A percentile compares a stretch with the other conserved stretches of the same genome.
These are phyloP conservation scores for Talaromyces sp. DNA, from an alignment of 2,329 filamentous ascomycete species.

Conservation along the genomic window DNA sequence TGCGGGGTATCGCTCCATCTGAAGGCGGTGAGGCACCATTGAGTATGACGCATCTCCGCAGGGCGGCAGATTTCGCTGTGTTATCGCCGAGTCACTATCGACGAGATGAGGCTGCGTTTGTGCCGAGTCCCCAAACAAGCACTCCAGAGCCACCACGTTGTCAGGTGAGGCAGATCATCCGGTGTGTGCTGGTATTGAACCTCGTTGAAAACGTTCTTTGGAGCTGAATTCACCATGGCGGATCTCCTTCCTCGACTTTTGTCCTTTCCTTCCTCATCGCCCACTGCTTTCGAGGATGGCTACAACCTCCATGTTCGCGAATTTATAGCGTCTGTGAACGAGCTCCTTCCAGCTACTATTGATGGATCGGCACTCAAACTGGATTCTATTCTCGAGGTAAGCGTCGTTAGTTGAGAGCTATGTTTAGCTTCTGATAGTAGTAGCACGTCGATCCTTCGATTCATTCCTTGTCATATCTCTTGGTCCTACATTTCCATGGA, in stretches of 20 bases:
- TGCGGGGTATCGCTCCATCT: background rate
- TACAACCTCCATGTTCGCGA: conserved; percentile 42
- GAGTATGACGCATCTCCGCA: conserved; percentile 9
- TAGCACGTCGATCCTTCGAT: conserved; percentile 49
- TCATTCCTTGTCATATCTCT: conserved; percentile 58
- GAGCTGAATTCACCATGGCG: conserved; percentile 15
- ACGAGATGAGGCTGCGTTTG: background rate
- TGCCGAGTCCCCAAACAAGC: background rate
- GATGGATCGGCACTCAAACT: conserved; percentile 13
- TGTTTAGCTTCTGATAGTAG: conserved; percentile 4
- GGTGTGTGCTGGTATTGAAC: background rate
- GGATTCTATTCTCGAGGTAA: conserved; percentile 30
- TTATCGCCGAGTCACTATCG: background rate
- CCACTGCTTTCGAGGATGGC: conserved; percentile 30
- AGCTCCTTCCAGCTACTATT: conserved; percentile 29
- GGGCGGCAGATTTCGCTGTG: background rate
- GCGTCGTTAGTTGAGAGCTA: conserved; percentile 8
- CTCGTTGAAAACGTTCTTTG: background rate
- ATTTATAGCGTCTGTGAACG: conserved; percentile 35
- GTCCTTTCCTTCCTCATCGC: conserved; percentile 36
- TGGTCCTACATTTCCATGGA: conserved; percentile 49
- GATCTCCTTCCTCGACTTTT: conserved; percentile 33
- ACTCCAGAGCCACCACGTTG: background rate
- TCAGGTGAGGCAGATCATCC: background rate
- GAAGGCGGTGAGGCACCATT: conserved; percentile 8